These are phyloP conservation scores for Candida ponderosae DNA, from an alignment of 805 yeast genomes.

Conservation along the genomic window DNA sequence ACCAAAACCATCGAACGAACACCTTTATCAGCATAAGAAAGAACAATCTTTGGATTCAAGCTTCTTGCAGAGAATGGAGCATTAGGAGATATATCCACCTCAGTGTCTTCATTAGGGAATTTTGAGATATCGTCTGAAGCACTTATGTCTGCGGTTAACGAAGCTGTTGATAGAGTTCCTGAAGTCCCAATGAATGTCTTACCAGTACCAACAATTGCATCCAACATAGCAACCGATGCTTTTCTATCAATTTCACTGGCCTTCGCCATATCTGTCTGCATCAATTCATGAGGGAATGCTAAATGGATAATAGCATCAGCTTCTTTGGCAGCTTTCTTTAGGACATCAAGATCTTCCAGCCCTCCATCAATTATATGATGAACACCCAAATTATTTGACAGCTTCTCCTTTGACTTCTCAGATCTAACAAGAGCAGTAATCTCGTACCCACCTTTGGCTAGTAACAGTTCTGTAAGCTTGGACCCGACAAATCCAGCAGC, in stretches of 20 bases:
- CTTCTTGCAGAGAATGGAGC: constrained; percentile 5
- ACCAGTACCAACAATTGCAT: constrained; percentile 21
- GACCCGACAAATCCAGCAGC: constrained; percentile 28
- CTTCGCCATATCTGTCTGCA: constrained; percentile 12
- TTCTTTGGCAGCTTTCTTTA: constrained; percentile 19
- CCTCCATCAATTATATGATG: constrained; percentile 21
- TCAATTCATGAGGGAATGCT: constrained; percentile 25
- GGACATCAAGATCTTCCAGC: constrained; percentile 20
- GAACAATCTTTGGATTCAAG: constrained; percentile 8
- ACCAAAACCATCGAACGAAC: constrained; percentile 19
- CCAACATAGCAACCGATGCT: constrained; percentile 22
- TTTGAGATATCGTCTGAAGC: not conserved
- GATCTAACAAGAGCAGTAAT: constrained; percentile 27
- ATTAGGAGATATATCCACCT: constrained; percentile 3
- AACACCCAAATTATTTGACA: constrained; percentile 18
- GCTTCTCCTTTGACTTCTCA: constrained; percentile 19
- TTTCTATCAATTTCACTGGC: constrained; percentile 16
- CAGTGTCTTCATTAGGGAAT: constrained; percentile 2
- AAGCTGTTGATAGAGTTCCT: constrained; percentile 11
- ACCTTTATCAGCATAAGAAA: constrained; percentile 16
- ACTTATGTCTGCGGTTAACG: constrained; percentile 3
- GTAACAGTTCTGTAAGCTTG: constrained; percentile 13
- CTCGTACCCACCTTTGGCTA: constrained; percentile 15
- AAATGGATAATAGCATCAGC: constrained; percentile 31
- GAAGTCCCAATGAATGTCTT: constrained; percentile 21